Evolutionary conservation across 352 stramenopile species (phyloP), one percentile per base, ranked within the genome.

Genomic region (Pythium angustatum): DNA sequence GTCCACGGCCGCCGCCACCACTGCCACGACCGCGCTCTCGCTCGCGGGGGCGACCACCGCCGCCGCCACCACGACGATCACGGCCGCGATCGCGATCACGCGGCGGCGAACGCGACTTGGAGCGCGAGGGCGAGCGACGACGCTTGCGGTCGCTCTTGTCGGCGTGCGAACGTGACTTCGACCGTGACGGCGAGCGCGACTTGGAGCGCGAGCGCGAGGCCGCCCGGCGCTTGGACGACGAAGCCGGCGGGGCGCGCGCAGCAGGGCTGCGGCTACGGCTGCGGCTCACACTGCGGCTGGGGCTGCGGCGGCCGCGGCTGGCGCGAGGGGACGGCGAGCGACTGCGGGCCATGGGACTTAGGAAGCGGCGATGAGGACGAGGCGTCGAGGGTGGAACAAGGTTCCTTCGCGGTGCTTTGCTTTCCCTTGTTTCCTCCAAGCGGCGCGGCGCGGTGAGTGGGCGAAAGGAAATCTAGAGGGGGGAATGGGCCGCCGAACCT

Each of bases 301-400:
- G 74, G 66, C 33, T 70, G 47, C 57, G 47, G 26, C 62, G 68
- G 34, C 53, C 30, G 31, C 57, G 62, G 55, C 74, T 71, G 36
- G 59, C 64, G 60, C 77, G 76, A 48, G 80, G 78, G 33, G 80
- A 89, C n/a, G 69, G 54, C 44, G 80, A 87, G 44, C 77, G 77
- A 66, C 57, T 60, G 38, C 57, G 52, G 6, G 44, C 57, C 57
- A 63, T 62, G 34, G 11, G 12, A 2, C 7, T 41, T n/a, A n/a
- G n/a, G n/a, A n/a, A n/a, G n/a, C n/a, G n/a, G n/a, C n/a, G n/a
- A n/a, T n/a, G n/a, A n/a, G n/a, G n/a, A n/a, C n/a, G n/a, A n/a
- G n/a, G n/a, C n/a, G n/a, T n/a, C n/a, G n/a, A n/a, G n/a, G n/a
- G n/a, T n/a, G n/a, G n/a, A n/a, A n/a, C n/a, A n/a, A n/a, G n/a